A percentile compares a stretch with the other conserved stretches of the same genome.
Evolutionary conservation across 2,329 filamentous ascomycete genomes (phyloP).

Genomic region (Aschersonia sp.): DNA sequence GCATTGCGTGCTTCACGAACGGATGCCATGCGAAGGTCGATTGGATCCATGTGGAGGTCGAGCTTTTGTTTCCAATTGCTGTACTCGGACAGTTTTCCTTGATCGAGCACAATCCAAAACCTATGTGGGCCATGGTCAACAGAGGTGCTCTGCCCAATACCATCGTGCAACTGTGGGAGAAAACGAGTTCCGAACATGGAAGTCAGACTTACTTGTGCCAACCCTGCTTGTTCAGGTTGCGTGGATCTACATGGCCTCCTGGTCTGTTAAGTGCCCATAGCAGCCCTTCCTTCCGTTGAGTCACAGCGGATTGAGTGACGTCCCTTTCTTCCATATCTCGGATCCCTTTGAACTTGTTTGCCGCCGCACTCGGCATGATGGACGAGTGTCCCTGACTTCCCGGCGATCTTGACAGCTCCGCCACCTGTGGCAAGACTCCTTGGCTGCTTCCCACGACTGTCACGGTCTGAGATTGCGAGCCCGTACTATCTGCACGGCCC

Average conservation of each 20-base stretch:
- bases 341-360: conserved; percentile 71
- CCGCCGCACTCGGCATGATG: conserved; percentile 32
- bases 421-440: conserved; percentile 13
- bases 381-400: conserved; percentile 33
- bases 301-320: conserved; percentile 31
- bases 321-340: conserved; percentile 83
- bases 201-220: conserved; percentile 78
- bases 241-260: conserved; percentile 87
- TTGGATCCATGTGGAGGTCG: conserved; percentile 94
- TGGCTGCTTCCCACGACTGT: conserved; percentile 26
- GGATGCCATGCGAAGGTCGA: conserved; percentile 91
- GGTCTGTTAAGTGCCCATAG: conserved; percentile 90
- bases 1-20: conserved; percentile 91
- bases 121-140: conserved; percentile 26
- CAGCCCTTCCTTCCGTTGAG: conserved; percentile 80
- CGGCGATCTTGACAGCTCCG: conserved; percentile 41
- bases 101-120: conserved; percentile 97
- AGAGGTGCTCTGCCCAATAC: not conserved
- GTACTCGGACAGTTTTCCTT: conserved; percentile 93
- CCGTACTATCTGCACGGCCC: conserved; percentile 58
- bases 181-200: not conserved
- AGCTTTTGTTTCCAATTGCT: conserved; percentile 98
- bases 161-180: not conserved
- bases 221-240: conserved; percentile 88
- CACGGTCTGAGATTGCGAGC: conserved; percentile 47